These are phyloP conservation scores for Fomitopsis betulina DNA, from an alignment of 1,284 basidiomycete species.

Conservation along the genomic window DNA sequence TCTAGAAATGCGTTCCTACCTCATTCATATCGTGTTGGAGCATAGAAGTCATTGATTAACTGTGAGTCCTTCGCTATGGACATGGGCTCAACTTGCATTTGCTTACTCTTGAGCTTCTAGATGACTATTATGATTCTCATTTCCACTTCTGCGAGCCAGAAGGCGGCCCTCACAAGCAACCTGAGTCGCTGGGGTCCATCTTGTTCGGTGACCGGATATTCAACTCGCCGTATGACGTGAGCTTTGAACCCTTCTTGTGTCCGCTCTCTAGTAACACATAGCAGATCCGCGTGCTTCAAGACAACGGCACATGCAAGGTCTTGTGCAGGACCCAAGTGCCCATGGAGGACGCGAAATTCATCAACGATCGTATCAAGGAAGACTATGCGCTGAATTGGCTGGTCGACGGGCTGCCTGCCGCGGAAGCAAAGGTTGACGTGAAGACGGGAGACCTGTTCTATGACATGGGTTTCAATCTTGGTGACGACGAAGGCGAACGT, in stretches of 20 bases:
- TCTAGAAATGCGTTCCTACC: not conserved
- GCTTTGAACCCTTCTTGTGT: constrained; percentile 24
- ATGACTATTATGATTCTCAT: constrained; percentile 84
- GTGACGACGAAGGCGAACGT: constrained; percentile 52
- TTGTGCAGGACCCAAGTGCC: constrained; percentile 69
- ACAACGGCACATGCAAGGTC: constrained; percentile 71
- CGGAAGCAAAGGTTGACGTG: constrained; percentile 83
- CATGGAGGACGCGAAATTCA: constrained; percentile 77
- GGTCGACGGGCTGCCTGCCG: constrained; percentile 90
- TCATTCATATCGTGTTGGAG: constrained; percentile 1
- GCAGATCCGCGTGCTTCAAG: constrained; percentile 76
- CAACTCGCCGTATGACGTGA: constrained; percentile 82
- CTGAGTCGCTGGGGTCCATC: constrained; percentile 90
- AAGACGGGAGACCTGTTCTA: constrained; percentile 82
- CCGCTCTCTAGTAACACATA: not conserved
- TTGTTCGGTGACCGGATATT: constrained; percentile 96
- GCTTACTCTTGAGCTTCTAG: constrained; percentile 29
- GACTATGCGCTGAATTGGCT: constrained; percentile 96
- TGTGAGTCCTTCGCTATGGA: constrained; percentile 41
- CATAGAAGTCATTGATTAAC: constrained; percentile 78
- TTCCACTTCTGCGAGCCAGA: constrained; percentile 88
- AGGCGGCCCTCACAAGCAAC: constrained; percentile 73
- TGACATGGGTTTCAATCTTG: constrained; percentile 84
- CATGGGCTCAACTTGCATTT: constrained; percentile 3
- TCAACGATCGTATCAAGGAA: constrained; percentile 89